Evolutionary conservation across 768 basidiomycete species (phyloP).

Genomic region (Calocera cornea): DNA sequence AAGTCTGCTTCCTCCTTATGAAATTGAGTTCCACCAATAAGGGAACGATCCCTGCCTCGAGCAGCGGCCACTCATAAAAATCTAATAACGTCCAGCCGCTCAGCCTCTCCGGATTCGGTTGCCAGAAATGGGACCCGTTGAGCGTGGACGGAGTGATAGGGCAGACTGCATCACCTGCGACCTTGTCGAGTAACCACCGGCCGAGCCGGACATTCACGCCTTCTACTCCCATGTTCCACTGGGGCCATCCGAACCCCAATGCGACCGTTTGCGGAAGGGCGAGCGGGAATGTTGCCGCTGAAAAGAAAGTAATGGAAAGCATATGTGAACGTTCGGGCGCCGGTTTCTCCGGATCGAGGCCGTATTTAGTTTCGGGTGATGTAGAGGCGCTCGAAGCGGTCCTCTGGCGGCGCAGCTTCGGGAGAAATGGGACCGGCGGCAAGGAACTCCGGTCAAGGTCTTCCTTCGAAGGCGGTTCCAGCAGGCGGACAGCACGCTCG

Average conservation of each 20-base stretch:
- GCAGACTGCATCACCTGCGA: slow-evolving; percentile 19
- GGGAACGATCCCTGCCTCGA: slow-evolving; percentile 4
- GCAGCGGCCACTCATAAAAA: not conserved
- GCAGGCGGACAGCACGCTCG: slow-evolving; percentile 32
- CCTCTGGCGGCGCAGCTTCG: not conserved
- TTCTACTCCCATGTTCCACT: slow-evolving; percentile 61
- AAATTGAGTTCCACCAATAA: not conserved
- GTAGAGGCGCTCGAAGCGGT: not conserved
- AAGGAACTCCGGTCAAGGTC: not conserved
- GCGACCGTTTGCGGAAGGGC: slow-evolving; percentile 67
- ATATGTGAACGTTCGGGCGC: slow-evolving; percentile 13
- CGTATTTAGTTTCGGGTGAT: not conserved
- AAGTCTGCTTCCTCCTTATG: not conserved
- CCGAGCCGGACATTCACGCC: slow-evolving; percentile 71
- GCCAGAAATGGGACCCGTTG: not conserved
- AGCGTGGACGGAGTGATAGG: not conserved
- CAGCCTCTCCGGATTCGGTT: not conserved
- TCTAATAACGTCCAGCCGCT: slow-evolving; percentile 1
- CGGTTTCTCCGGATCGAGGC: not conserved
- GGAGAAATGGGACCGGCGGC: not conserved
- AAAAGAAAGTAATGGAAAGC: slow-evolving; percentile 66
- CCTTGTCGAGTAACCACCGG: slow-evolving; percentile 49
- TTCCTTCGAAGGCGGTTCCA: slow-evolving; percentile 13
- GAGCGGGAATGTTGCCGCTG: slow-evolving; percentile 67
- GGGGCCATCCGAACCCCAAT: slow-evolving; percentile 72